Conservation (phyloP, 805 yeast species). For the Brettanomyces anomalus region DNA sequence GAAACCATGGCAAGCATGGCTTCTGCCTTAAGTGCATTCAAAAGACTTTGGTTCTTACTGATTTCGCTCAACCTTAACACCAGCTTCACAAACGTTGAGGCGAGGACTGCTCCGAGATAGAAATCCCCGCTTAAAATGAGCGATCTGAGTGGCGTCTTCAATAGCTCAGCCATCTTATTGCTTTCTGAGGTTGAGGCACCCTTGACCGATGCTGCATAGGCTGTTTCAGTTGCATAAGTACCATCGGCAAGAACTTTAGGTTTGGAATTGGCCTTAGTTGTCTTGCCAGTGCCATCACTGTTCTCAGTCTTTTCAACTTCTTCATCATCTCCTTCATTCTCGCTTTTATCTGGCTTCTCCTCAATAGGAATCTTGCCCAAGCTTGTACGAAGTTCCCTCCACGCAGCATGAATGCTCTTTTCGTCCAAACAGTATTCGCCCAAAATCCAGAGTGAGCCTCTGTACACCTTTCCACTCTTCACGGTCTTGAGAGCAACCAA, state of each 20-base stretch:
- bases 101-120: conserved; percentile 80
- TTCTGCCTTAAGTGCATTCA: conserved; percentile 88
- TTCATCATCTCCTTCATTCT: conserved; percentile 13
- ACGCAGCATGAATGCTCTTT: conserved; percentile 64
- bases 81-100: conserved; percentile 83
- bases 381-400: conserved; percentile 77
- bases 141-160: conserved; percentile 68
- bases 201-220: conserved; percentile 27
- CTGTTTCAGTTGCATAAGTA: conserved; percentile 93
- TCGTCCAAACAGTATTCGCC: conserved; percentile 84
- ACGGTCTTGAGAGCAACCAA: conserved; percentile 53
- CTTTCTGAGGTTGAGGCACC: conserved; percentile 32
- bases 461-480: conserved; percentile 81
- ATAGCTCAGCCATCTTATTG: conserved; percentile 24
- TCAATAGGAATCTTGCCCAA: conserved; percentile 90
- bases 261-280: conserved; percentile 27
- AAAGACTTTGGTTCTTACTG: conserved; percentile 38
- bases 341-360: conserved; percentile 54
- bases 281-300: too few species aligned
- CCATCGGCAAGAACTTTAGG: conserved; percentile 97
- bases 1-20: conserved; percentile 90
- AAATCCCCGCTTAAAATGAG: conserved; percentile 81
- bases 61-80: conserved; percentile 64
- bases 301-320: conserved; percentile 4
- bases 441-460: conserved; percentile 91